Base-by-base conservation (phyloP, 352 stramenopile species). In the Globisporangium takayamanum region DNA sequence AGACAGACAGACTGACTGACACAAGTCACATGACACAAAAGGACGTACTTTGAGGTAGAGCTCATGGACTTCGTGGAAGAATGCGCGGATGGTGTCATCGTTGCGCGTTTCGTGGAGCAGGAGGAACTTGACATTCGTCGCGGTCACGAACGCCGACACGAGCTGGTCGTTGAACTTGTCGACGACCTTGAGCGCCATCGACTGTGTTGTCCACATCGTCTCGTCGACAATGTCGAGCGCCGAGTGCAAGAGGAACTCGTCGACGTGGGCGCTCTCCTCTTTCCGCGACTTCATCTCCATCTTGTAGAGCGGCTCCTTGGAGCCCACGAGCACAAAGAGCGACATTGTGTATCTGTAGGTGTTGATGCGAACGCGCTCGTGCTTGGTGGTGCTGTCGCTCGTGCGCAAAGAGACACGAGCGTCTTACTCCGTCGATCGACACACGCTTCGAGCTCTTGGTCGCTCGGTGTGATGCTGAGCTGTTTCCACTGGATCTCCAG, bases 191-290 rank as follows among this genome's bases (percentile, higher is more conserved):
- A 97, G 82, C 67, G 89, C 96, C 92, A 94, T 98, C 80, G 73
- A 80, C 53, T 86, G 89, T 48, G 92, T 96, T 16, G 91, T 96
- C 94, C 92, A 98, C 75, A 96, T 94, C 58, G 92, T 83, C 62
- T 97, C 92, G 63, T 99, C 93, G 20, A 99, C 94, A 54, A 99
- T 85, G 74, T 99, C 96, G 50, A 99, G 74, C 50, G 94, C 87
- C n/a, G 94, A 98, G 73, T 98, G 95, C n/a, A 98, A 72, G 16
- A 99, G 85, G 72, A 99, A 99, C 70, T 99, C 96, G 70, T 98
- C 97, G 57, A 98, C 91, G 62, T 98, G 85, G 8, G 95, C 87
- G 45, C 74, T 92, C 58, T 92, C 84, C 45, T 95, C 86, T 39
- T 81, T 80, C 18, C 84, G 74, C 55, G 77, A 74, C 57, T 81